These are phyloP conservation scores for Claviceps spartinae DNA, from an alignment of 2,329 filamentous ascomycete species.

Conservation along the genomic window DNA sequence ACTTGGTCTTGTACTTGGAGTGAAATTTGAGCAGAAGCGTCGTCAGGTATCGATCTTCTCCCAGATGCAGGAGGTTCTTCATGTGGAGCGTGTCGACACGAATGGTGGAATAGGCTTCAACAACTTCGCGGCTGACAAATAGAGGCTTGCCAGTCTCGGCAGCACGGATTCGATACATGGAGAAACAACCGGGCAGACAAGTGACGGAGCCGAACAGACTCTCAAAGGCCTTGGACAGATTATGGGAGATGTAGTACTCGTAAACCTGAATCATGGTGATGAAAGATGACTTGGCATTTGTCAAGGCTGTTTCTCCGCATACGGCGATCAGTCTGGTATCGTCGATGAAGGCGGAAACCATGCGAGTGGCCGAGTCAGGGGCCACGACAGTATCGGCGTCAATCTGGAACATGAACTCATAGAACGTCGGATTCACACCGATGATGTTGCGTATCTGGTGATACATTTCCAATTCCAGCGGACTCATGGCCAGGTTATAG, in stretches of 20 bases:
- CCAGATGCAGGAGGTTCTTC: constrained; percentile 94
- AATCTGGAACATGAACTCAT: constrained; percentile 92
- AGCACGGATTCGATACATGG: constrained; percentile 94
- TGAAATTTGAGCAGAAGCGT: constrained; percentile 89
- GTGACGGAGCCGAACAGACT: constrained; percentile 94
- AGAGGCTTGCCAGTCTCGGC: constrained; percentile 90
- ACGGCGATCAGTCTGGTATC: constrained; percentile 89
- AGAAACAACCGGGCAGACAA: constrained; percentile 96
- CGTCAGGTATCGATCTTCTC: constrained; percentile 94
- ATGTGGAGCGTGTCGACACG: constrained; percentile 96
- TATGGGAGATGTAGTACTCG: constrained; percentile 99
- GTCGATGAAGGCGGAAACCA: constrained; percentile 80
- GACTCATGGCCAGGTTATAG: constrained; percentile 93
- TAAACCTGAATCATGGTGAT: constrained; percentile 99
- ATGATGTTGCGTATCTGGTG: constrained; percentile 99
- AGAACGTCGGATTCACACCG: constrained; percentile 94
- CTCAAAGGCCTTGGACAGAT: constrained; percentile 92
- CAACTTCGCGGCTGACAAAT: constrained; percentile 85
- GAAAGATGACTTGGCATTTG: constrained; percentile 84
- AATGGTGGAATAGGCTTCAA: constrained; percentile 79
- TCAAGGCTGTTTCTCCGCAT: constrained; percentile 87
- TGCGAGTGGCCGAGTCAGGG: constrained; percentile 76
- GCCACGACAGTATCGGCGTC: constrained; percentile 95
- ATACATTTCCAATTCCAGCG: constrained; percentile 93
- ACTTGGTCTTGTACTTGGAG: constrained; percentile 95